These are phyloP conservation scores for Saturnispora galanensis DNA, from an alignment of 805 yeast genomes.

Conservation along the genomic window DNA sequence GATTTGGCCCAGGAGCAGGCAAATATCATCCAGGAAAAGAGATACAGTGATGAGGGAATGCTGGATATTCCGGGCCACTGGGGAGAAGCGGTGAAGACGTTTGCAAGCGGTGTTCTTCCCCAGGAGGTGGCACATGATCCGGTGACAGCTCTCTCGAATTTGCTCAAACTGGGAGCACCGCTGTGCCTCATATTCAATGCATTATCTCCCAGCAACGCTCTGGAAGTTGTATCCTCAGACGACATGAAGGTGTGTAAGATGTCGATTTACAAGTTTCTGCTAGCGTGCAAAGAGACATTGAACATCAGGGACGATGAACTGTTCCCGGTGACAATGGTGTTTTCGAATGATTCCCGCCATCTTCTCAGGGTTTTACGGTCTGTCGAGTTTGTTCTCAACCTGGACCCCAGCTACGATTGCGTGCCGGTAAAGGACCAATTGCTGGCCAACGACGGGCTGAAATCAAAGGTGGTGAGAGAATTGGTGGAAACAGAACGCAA, in stretches of 20 bases:
- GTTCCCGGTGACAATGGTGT: slow-evolving; percentile 85
- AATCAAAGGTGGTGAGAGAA: slow-evolving; percentile 76
- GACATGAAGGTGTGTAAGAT: slow-evolving; percentile 80
- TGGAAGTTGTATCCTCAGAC: slow-evolving; percentile 59
- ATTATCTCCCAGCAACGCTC: slow-evolving; percentile 40
- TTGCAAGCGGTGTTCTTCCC: slow-evolving; percentile 69
- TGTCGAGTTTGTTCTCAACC: slow-evolving; percentile 52
- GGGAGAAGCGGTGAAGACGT: slow-evolving; percentile 42
- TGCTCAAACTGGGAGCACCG: slow-evolving; percentile 89
- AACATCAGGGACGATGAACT: slow-evolving; percentile 70
- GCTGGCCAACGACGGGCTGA: slow-evolving; percentile 36
- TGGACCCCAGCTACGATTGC: slow-evolving; percentile 32
- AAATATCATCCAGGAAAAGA: slow-evolving; percentile 14
- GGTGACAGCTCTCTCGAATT: slow-evolving; percentile 79
- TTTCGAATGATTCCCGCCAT: slow-evolving; percentile 71
- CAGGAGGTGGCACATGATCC: slow-evolving; percentile 77
- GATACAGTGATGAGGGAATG: slow-evolving; percentile 3
- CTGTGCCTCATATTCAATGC: slow-evolving; percentile 76
- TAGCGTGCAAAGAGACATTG: slow-evolving; percentile 73
- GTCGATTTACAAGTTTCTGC: slow-evolving; percentile 80
- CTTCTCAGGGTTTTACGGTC: slow-evolving; percentile 66
- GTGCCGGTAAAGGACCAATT: slow-evolving; percentile 19
- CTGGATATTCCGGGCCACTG: slow-evolving; percentile 14
- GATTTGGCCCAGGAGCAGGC: slow-evolving; percentile 68
- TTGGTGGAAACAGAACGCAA: slow-evolving; percentile 84